These are phyloP conservation scores for Kodamaea laetipori DNA, from an alignment of 805 yeast species.

Conservation along the genomic window DNA sequence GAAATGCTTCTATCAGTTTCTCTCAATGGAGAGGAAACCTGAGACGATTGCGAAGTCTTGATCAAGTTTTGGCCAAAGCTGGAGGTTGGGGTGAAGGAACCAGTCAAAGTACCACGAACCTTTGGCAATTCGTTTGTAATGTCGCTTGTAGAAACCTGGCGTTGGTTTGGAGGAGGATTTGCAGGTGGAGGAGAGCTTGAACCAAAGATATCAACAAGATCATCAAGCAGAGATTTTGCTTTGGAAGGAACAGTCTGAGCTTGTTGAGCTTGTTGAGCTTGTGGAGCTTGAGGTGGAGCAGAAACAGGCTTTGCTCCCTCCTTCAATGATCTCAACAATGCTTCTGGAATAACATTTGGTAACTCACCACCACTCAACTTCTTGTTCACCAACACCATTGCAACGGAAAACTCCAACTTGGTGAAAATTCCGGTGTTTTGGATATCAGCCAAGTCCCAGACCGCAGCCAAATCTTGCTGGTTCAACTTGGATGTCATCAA, in stretches of 20 bases:
- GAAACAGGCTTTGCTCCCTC: conserved; percentile 18
- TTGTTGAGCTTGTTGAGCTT: conserved; percentile 5
- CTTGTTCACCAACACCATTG: conserved; percentile 89
- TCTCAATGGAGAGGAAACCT: conserved; percentile 5
- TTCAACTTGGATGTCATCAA: conserved; percentile 83
- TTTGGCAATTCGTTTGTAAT: conserved; percentile 33
- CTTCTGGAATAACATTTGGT: conserved; percentile 76
- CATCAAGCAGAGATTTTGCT: conserved; percentile 61
- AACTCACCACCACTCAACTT: conserved; percentile 74
- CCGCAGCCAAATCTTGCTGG: conserved; percentile 80
- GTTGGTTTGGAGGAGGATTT: conserved; percentile 16
- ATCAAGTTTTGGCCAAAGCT: conserved; percentile 77
- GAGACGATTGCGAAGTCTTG: conserved; percentile 20
- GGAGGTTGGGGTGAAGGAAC: conserved; percentile 77
- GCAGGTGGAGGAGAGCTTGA: conserved; percentile 26
- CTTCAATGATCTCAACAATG: conserved; percentile 46
- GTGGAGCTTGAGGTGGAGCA: conserved; percentile 13
- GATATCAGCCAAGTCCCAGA: conserved; percentile 94
- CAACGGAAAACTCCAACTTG: conserved; percentile 83
- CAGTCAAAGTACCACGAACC: conserved; percentile 33
- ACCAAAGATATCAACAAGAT: conserved; percentile 55
- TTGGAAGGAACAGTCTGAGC: conserved; percentile 18
- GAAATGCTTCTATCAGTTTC: conserved; percentile 2
- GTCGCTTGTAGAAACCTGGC: conserved; percentile 35
- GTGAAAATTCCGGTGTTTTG: conserved; percentile 83